Evolutionary conservation across 164 flowering plant genomes (phyloP).

Genomic region (Tetrastigma voinierianum): DNA sequence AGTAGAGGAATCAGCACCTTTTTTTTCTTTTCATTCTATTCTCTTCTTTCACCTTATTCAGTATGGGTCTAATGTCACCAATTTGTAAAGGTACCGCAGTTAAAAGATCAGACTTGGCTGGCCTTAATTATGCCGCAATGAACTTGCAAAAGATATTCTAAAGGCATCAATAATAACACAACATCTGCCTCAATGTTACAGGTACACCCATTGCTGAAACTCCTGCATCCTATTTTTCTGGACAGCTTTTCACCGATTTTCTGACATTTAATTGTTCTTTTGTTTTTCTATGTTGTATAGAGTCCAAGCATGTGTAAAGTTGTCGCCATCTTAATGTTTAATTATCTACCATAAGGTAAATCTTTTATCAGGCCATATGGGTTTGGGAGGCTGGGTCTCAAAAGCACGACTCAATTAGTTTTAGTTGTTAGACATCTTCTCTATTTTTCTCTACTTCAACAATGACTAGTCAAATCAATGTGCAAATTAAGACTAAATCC

Average conservation of each 20-base stretch:
- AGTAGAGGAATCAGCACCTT: constrained; percentile 38
- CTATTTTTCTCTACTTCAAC: background rate
- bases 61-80: too few relatives aligned
- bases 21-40: constrained; percentile 1
- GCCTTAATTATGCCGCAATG: constrained; percentile 98
- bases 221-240: background rate
- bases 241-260: constrained; percentile 8
- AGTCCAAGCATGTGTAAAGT: constrained; percentile 63
- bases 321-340: constrained; percentile 92
- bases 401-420: background rate
- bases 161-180: constrained; percentile 75
- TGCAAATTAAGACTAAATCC: too few relatives aligned
- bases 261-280: constrained; percentile 10
- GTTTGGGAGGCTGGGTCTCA: background rate
- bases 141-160: constrained; percentile 76
- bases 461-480: background rate
- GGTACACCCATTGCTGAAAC: constrained; percentile 34
- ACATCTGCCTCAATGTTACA: constrained; percentile 77
- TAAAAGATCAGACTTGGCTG: constrained; percentile 80
- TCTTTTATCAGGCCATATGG: constrained; percentile 1
- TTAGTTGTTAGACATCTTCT: background rate
- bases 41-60: background rate
- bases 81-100: constrained; percentile 56
- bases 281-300: constrained; percentile 35
- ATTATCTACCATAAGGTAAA: constrained; percentile 87